Conservation (phyloP, 345 rosid genomes). For the Microthlaspi erraticum region DNA sequence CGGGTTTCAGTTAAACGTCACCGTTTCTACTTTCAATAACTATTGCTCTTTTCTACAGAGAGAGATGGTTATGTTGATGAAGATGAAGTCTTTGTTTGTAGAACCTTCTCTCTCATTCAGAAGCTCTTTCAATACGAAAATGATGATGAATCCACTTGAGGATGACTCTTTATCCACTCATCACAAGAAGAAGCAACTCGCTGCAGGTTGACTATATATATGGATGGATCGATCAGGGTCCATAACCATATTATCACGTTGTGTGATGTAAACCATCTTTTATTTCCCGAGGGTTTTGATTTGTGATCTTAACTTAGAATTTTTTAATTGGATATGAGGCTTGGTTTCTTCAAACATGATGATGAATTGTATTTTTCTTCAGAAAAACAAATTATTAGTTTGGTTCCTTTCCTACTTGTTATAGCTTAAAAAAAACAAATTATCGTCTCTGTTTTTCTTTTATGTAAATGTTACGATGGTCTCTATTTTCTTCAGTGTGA, state of each 20-base stretch:
- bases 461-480: neutral
- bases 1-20: slow-evolving; percentile 69
- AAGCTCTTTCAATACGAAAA: slow-evolving; percentile 29
- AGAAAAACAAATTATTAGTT: too few species aligned
- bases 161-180: slow-evolving; percentile 39
- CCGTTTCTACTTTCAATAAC: slow-evolving; percentile 56
- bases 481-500: neutral
- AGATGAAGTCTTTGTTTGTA: slow-evolving; percentile 40
- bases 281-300: neutral
- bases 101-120: slow-evolving; percentile 36
- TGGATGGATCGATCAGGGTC: slow-evolving; percentile 1
- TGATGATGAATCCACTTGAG: slow-evolving; percentile 32
- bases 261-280: slow-evolving; percentile 9
- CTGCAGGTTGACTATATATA: slow-evolving; percentile 30
- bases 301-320: slow-evolving; percentile 10
- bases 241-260: neutral
- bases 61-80: slow-evolving; percentile 53
- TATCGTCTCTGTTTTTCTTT: too few species aligned
- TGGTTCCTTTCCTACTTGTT: too few species aligned
- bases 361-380: too few species aligned
- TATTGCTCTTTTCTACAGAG: slow-evolving; percentile 60
- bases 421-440: too few species aligned
- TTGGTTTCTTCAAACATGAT: neutral
- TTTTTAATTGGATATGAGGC: neutral
- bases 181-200: slow-evolving; percentile 40